These are phyloP conservation scores for Aspergillus awamori DNA, from an alignment of 2,329 filamentous ascomycete genomes.

Conservation along the genomic window DNA sequence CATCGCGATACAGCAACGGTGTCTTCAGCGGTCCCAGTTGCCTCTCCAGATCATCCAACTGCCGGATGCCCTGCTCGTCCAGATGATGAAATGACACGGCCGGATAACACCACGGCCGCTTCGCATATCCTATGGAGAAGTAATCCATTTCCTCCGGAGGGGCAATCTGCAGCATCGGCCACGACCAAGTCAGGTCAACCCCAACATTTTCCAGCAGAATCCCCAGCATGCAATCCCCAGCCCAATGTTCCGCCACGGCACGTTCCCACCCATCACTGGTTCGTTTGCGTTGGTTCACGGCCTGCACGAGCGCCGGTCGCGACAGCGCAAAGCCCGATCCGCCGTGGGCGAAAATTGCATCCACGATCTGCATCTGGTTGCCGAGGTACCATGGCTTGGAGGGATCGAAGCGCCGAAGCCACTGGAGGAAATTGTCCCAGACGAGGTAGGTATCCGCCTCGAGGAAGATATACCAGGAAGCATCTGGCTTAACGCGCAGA, in stretches of 20 bases:
- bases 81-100: constrained; percentile 55
- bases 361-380: constrained; percentile 54
- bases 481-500: constrained; percentile 45
- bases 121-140: constrained; percentile 39
- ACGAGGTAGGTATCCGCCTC: constrained; percentile 61
- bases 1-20: constrained; percentile 33
- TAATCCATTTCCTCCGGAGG: constrained; percentile 44
- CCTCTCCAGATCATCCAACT: constrained; percentile 47
- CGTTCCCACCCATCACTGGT: constrained; percentile 47
- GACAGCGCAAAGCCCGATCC: constrained; percentile 57
- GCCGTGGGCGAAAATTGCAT: constrained; percentile 54
- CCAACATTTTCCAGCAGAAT: constrained; percentile 48
- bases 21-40: constrained; percentile 31
- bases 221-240: constrained; percentile 53
- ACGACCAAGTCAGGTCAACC: constrained; percentile 47
- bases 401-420: constrained; percentile 54
- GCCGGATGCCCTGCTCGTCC: constrained; percentile 42
- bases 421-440: constrained; percentile 55
- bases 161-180: constrained; percentile 49
- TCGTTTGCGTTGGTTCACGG: constrained; percentile 40
- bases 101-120: constrained; percentile 51
- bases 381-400: constrained; percentile 54
- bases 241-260: constrained; percentile 48
- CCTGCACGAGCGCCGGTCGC: constrained; percentile 46
- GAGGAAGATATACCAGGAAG: constrained; percentile 61